Percentiles rank a stretch among this genome's conserved stretches.
Evolutionary conservation across 202 grass and related monocot species (phyloP).

Genomic region (Cymbopogon flexuosus): DNA sequence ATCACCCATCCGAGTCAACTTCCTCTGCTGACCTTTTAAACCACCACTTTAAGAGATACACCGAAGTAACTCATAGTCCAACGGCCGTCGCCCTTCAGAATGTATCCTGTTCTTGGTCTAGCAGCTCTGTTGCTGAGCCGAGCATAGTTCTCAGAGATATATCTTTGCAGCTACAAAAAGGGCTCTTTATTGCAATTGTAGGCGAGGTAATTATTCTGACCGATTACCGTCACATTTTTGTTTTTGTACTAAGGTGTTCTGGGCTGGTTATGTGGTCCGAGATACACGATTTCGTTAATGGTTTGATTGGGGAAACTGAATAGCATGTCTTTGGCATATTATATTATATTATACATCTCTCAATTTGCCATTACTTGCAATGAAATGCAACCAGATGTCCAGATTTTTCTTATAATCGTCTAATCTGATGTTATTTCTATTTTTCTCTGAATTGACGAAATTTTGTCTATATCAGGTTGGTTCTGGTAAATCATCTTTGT

Average conservation of each 20-base stretch:
- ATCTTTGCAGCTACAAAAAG: slow-evolving; percentile 62
- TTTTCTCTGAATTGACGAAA: slow-evolving; percentile 24
- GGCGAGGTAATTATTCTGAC: slow-evolving; percentile 62
- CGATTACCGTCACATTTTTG: neutral
- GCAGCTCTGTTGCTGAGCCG: slow-evolving; percentile 33
- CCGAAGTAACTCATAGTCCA: slow-evolving; percentile 23
- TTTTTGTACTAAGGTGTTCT: neutral
- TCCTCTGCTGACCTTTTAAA: slow-evolving; percentile 29
- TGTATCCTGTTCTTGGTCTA: slow-evolving; percentile 70
- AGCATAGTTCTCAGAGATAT: slow-evolving; percentile 51
- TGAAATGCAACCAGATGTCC: neutral
- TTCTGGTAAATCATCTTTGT: slow-evolving; percentile 91
- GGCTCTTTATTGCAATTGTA: slow-evolving; percentile 67
- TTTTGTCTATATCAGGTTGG: slow-evolving; percentile 60
- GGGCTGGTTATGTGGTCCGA: slow-evolving; percentile 1
- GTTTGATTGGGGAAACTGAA: slow-evolving; percentile 18
- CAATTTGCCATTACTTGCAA: neutral
- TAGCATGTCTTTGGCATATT: slow-evolving; percentile 3
- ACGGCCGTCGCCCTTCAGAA: slow-evolving; percentile 45
- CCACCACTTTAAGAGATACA: slow-evolving; percentile 13
- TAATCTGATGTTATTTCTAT: neutral
- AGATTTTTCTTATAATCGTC: neutral
- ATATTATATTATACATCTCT: neutral
- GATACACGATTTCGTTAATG: slow-evolving; percentile 8
- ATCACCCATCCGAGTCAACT: slow-evolving; percentile 23